Evolutionary conservation across 805 yeast species (phyloP).

Genomic region (Pichia paraexigua): DNA sequence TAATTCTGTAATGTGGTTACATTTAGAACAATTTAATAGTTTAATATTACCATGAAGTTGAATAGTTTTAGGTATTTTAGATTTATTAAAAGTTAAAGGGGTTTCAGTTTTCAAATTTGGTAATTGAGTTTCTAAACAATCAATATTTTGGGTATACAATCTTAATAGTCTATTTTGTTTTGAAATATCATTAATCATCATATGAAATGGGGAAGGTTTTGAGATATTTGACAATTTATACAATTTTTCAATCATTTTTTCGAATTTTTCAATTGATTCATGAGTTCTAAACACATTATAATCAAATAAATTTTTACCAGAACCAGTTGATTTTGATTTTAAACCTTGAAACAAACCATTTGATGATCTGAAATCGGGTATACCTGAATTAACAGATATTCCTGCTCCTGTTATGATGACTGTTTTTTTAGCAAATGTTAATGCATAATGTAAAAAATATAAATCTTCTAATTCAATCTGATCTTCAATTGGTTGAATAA

Average conservation of each 20-base stretch:
- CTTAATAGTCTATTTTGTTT: constrained; percentile 57
- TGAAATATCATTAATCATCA: constrained; percentile 50
- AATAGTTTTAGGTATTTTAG: constrained; percentile 44
- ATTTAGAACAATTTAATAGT: constrained; percentile 68
- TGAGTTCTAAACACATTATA: constrained; percentile 64
- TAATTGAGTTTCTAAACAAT: constrained; percentile 62
- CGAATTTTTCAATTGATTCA: constrained; percentile 55
- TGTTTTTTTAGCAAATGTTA: constrained; percentile 47
- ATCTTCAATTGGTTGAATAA: constrained; percentile 21
- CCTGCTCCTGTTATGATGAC: constrained; percentile 85
- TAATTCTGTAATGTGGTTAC: constrained; percentile 50
- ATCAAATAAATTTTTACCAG: constrained; percentile 62
- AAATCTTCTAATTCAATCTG: constrained; percentile 36
- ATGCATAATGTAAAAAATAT: constrained; percentile 43
- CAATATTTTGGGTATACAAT: constrained; percentile 84
- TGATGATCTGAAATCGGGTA: constrained; percentile 70
- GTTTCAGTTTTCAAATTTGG: constrained; percentile 39
- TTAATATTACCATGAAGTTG: constrained; percentile 83
- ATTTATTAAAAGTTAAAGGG: constrained; percentile 34
- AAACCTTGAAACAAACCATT: constrained; percentile 64
- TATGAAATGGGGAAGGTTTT: constrained; percentile 71
- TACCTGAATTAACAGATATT: constrained; percentile 82
- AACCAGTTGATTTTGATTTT: constrained; percentile 32
- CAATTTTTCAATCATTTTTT: constrained; percentile 62
- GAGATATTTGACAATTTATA: constrained; percentile 46